Conservation (phyloP, 2,329 filamentous ascomycete genomes). For the Alternaria novae-zelandiae region DNA sequence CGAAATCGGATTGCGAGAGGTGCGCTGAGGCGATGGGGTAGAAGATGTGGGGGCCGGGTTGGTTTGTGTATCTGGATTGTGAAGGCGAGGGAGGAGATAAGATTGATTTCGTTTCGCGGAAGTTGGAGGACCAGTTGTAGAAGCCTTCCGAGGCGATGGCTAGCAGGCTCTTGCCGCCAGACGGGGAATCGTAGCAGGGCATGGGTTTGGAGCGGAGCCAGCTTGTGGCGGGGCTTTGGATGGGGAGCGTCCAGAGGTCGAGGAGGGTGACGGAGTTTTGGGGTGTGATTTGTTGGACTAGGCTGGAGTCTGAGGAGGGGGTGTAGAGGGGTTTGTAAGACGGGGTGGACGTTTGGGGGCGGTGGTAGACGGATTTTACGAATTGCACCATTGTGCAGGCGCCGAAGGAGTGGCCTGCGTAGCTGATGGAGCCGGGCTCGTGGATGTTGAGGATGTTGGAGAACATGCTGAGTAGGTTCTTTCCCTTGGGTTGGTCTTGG, state of each 20-base stretch:
- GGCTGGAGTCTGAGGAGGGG: constrained; percentile 61
- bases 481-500: constrained; percentile 47
- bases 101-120: constrained; percentile 70
- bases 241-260: constrained; percentile 81
- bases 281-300: constrained; percentile 72
- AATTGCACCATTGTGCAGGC: constrained; percentile 77
- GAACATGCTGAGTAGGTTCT: constrained; percentile 65
- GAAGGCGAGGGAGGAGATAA: constrained; percentile 64
- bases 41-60: constrained; percentile 69
- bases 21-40: constrained; percentile 78
- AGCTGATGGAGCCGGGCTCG: constrained; percentile 74
- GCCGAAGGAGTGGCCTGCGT: constrained; percentile 83
- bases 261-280: constrained; percentile 71
- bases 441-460: constrained; percentile 69
- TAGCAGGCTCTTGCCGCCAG: constrained; percentile 64
- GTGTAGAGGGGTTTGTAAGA: constrained; percentile 64
- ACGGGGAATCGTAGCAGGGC: constrained; percentile 66
- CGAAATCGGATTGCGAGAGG: constrained; percentile 83
- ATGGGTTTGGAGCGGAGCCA: constrained; percentile 75
- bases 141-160: constrained; percentile 79
- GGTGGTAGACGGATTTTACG: constrained; percentile 79
- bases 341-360: constrained; percentile 51
- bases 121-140: constrained; percentile 76
- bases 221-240: constrained; percentile 67
- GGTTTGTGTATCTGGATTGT: constrained; percentile 46